Conservation (phyloP, 2,329 filamentous ascomycete genomes). For the Arthrobotrys sinensis region DNA sequence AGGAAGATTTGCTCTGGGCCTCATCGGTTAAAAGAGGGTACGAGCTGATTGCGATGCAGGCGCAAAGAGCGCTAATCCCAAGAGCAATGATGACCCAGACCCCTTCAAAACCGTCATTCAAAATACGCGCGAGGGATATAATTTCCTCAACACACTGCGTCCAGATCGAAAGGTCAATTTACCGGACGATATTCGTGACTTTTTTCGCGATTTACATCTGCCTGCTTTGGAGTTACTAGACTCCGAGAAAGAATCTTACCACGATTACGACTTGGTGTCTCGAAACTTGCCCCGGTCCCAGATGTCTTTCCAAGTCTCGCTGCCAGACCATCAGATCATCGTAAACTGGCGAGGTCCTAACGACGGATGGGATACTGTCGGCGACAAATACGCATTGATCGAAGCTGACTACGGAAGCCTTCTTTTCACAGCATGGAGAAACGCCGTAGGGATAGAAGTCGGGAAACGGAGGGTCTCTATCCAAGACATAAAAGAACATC, state of each 20-base stretch:
- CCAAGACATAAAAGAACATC: neutral
- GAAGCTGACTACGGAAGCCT: neutral
- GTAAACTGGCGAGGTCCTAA: neutral
- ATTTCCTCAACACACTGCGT: no score
- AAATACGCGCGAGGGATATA: no score
- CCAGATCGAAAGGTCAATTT: no score
- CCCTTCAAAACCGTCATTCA: no score
- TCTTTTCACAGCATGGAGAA: neutral
- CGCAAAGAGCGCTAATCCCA: no score
- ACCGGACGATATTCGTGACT: no score
- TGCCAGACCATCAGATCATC: neutral
- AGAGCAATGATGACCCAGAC: no score
- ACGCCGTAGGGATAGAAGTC: neutral
- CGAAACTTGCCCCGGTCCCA: neutral
- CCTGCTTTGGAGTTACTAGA: no score
- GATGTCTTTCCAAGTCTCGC: neutral
- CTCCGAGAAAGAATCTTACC: neutral
- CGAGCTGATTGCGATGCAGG: no score
- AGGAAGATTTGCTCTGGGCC: no score
- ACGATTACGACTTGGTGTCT: neutral
- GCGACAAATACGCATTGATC: neutral
- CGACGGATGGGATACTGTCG: neutral
- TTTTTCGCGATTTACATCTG: no score
- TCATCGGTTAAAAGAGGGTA: no score
- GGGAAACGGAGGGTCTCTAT: neutral